Percentiles rank a stretch among this genome's conserved stretches.
Conservation (phyloP, 257 asterid genomes). For the Jasminum sambac region DNA sequence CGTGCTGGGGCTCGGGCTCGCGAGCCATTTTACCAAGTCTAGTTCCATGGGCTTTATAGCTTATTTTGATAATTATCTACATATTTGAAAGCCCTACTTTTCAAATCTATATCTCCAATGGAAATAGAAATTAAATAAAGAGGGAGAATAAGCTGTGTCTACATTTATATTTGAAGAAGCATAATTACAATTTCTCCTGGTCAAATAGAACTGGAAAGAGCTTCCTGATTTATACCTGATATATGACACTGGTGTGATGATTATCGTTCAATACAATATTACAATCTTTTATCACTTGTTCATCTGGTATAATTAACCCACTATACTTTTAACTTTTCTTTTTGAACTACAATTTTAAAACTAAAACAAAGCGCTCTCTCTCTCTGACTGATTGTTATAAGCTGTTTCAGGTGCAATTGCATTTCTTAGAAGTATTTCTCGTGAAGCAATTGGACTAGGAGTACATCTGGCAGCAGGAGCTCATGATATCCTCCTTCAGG, state of each 20-base stretch:
- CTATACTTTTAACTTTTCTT: not conserved
- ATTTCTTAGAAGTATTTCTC: slow-evolving; percentile 87
- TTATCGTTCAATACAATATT: not conserved
- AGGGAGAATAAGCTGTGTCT: not conserved
- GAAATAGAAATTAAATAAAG: not conserved
- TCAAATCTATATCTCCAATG: not conserved
- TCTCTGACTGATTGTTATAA: slow-evolving; percentile 15
- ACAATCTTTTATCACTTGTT: not conserved
- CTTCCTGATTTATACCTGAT: not conserved
- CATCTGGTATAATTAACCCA: not conserved
- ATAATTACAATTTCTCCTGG: not conserved
- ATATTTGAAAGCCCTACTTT: not conserved
- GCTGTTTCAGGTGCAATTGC: slow-evolving; percentile 72
- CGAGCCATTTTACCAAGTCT: no score
- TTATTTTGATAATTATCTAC: not conserved
- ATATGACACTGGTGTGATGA: not conserved
- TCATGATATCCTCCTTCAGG: slow-evolving; percentile 90
- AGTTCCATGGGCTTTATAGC: not conserved
- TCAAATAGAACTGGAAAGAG: not conserved
- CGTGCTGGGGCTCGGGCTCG: no score
- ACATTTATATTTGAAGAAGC: not conserved
- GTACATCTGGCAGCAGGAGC: slow-evolving; percentile 97
- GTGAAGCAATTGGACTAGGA: slow-evolving; percentile 95
- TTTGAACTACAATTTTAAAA: no score
- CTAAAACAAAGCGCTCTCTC: not conserved